Conservation (phyloP, 768 basidiomycete species). For the Rickenella mellea region DNA sequence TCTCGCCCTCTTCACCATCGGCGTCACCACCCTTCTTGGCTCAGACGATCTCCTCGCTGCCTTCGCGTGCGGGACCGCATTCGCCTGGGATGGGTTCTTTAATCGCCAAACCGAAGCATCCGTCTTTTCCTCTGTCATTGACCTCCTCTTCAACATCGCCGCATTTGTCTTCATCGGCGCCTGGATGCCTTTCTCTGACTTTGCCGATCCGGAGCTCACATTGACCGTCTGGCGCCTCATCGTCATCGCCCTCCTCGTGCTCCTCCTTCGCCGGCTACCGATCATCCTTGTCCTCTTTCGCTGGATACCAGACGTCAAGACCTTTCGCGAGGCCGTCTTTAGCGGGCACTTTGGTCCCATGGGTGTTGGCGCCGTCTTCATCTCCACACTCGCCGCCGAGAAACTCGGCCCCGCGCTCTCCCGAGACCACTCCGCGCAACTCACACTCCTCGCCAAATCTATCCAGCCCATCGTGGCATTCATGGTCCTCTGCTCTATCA, state of each 20-base stretch:
- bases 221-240: conserved; percentile 79
- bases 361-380: conserved; percentile 86
- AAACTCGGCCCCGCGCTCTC: conserved; percentile 41
- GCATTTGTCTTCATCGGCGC: conserved; percentile 95
- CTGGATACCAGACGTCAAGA: conserved; percentile 96
- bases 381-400: conserved; percentile 70
- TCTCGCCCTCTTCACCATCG: conserved; percentile 76
- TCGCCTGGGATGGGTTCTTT: conserved; percentile 95
- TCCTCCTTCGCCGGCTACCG: conserved; percentile 77
- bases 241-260: conserved; percentile 72
- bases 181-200: conserved; percentile 89
- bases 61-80: conserved; percentile 91
- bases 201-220: conserved; percentile 54
- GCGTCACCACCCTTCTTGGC: conserved; percentile 75
- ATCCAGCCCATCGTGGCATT: conserved; percentile 94
- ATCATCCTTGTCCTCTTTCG: conserved; percentile 75
- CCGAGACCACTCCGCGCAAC: conserved; percentile 43
- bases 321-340: conserved; percentile 86
- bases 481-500: conserved; percentile 85
- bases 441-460: conserved; percentile 54
- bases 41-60: conserved; percentile 92
- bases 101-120: conserved; percentile 91
- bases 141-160: conserved; percentile 91
- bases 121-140: conserved; percentile 92
- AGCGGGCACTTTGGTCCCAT: conserved; percentile 93